Base-by-base conservation (phyloP, 208 protist genomes). In the Wallacemonas sp. region DNA sequence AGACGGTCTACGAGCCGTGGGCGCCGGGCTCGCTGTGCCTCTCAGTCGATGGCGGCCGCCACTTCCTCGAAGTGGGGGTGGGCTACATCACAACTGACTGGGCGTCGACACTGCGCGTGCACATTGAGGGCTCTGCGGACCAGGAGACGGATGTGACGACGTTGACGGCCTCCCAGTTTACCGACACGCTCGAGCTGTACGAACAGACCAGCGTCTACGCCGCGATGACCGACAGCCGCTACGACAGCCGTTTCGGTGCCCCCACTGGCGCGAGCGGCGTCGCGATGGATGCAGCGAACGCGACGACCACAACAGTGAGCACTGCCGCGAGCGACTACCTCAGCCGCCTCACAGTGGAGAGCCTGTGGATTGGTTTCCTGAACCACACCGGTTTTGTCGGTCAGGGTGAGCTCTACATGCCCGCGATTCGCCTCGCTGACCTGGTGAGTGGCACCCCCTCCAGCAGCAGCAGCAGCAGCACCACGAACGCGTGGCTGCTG, bases 341-440 rank as follows among this genome's bases (percentile, higher is more conserved):
- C 14, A 72, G 65, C 26, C 61, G 54, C 38, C 80, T 92, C 39
- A 83, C 78, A 6, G 76, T 76, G 14, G 70, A 85, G 38, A 72
- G 73, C 48, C 70, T 92, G 64, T 89, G 86, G 82, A 76, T 65
- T 16, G 86, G 86, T 17, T 92, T 92, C 67, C 30, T 85, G 11
- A 73, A 76, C 30, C 41, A 56, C 14, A 70, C 61, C 56, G 82
- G 77, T 27, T 88, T 80, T 67, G 78, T 65, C 34, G 55, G 52
- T 38, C 72, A 78, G 34, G 82, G 82, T 16, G 56, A 81, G 19
- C 54, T 92, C 6, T 87, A 87, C 70, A 33, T 92, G 33, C 80
- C 79, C 2, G 72, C 80, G 32, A 32, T 72, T 24, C 38, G 54
- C 41, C 39, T 61, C 46, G 24, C 43, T 21, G 52, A 58, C 32